phyloP scores from a whole-genome alignment of 192 early-diverging fungal species.

The Backusella parvicylindrica region DNA sequence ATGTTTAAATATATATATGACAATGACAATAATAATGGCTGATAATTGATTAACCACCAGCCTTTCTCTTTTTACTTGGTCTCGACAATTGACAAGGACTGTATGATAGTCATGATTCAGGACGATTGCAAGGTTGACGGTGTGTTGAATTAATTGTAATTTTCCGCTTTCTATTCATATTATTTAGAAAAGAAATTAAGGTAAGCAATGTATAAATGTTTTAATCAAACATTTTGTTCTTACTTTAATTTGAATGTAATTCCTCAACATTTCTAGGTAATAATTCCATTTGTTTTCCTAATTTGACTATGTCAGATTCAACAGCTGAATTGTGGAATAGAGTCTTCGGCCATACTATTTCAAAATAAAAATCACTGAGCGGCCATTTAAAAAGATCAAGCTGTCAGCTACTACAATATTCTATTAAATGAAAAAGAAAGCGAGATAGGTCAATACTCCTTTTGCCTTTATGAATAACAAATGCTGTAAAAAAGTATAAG shows the following conservation, averaged over 20 bases:
- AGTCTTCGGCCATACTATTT: too few species aligned
- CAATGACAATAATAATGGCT: too few species aligned
- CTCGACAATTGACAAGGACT: background rate
- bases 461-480: too few species aligned
- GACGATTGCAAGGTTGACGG: background rate
- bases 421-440: too few species aligned
- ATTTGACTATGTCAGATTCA: background rate
- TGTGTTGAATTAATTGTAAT: background rate
- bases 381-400: too few species aligned
- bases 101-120: background rate
- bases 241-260: conserved; percentile 6
- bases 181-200: conserved; percentile 7
- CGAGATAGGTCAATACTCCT: too few species aligned
- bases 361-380: too few species aligned
- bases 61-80: conserved; percentile 3
- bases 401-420: too few species aligned
- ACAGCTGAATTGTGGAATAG: background rate
- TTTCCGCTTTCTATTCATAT: background rate
- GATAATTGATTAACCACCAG: background rate
- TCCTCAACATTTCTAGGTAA: background rate
- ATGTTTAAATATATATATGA: too few species aligned
- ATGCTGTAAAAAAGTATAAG: too few species aligned
- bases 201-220: background rate
- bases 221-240: conserved; percentile 9
- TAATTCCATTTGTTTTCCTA: background rate